Conservation (phyloP, 257 asterid species). For the Plantago elongata region DNA sequence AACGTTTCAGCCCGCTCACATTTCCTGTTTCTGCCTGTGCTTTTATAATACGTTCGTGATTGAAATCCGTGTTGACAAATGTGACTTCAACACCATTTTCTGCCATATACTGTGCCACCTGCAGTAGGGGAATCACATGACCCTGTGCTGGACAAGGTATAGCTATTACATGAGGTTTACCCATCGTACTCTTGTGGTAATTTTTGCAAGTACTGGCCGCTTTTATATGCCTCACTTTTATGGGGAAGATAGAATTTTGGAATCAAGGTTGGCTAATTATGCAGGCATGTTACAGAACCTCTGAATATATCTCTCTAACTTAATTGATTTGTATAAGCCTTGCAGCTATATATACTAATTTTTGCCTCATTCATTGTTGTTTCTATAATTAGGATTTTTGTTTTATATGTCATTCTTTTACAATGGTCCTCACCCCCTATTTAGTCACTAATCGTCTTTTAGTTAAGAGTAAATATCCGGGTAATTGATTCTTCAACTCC, state of each 20-base stretch:
- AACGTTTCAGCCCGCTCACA: background rate
- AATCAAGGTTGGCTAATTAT: conserved; percentile 2
- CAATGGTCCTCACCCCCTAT: no score
- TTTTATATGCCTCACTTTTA: background rate
- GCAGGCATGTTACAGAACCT: background rate
- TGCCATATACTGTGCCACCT: conserved; percentile 28
- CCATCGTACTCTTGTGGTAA: conserved; percentile 10
- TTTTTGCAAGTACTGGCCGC: background rate
- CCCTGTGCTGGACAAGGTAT: conserved; percentile 55
- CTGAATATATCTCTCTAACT: background rate
- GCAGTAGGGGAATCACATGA: conserved; percentile 47
- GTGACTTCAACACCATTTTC: conserved; percentile 30
- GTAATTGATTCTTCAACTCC: conserved; percentile 3
- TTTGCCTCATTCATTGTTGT: background rate
- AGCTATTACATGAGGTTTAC: conserved; percentile 32
- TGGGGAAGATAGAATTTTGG: background rate
- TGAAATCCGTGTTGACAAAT: conserved; percentile 32
- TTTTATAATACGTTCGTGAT: conserved; percentile 24
- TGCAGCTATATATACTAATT: background rate
- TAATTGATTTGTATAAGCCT: background rate
- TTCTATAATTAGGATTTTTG: background rate
- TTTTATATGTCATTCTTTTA: background rate
- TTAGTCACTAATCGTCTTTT: no score
- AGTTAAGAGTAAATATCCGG: no score
- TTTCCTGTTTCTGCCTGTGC: background rate